Evolutionary conservation across 1,284 basidiomycete species (phyloP).

Genomic region (Ustilago xerochloae): DNA sequence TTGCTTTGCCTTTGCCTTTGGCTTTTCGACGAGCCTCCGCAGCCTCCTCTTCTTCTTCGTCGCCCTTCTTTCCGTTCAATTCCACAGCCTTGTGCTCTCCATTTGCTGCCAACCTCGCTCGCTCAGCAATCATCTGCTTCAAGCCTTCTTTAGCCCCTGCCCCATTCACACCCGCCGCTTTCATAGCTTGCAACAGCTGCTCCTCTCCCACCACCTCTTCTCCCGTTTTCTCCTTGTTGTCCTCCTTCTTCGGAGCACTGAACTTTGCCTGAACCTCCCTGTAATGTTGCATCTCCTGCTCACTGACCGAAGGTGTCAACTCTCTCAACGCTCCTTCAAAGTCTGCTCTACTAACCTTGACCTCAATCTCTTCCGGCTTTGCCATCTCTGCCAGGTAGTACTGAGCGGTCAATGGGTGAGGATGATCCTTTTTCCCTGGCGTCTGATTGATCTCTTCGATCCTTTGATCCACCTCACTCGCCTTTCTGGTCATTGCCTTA

Average conservation of each 20-base stretch:
- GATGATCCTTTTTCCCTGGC: conserved; percentile 70
- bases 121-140: conserved; percentile 8
- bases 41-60: conserved; percentile 5
- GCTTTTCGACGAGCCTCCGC: conserved; percentile 13
- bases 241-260: conserved; percentile 58
- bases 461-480: conserved; percentile 75
- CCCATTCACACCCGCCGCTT: conserved; percentile 4
- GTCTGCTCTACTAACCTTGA: conserved; percentile 79
- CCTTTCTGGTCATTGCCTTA: conserved; percentile 91
- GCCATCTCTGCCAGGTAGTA: conserved; percentile 93
- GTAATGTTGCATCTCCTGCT: conserved; percentile 90
- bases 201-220: conserved; percentile 8
- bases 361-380: conserved; percentile 77
- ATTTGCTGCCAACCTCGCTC: neutral
- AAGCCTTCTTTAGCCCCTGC: neutral
- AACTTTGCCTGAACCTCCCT: conserved; percentile 79
- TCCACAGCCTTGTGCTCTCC: neutral
- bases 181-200: conserved; percentile 10
- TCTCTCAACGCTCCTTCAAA: conserved; percentile 81
- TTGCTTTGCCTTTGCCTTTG: conserved; percentile 33
- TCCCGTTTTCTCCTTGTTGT: neutral
- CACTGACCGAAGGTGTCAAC: conserved; percentile 87
- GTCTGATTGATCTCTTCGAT: conserved; percentile 57
- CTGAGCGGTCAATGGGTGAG: conserved; percentile 84
- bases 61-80: neutral